Base-by-base conservation (phyloP, 1,284 basidiomycete genomes). In the Testicularia cyperi region DNA sequence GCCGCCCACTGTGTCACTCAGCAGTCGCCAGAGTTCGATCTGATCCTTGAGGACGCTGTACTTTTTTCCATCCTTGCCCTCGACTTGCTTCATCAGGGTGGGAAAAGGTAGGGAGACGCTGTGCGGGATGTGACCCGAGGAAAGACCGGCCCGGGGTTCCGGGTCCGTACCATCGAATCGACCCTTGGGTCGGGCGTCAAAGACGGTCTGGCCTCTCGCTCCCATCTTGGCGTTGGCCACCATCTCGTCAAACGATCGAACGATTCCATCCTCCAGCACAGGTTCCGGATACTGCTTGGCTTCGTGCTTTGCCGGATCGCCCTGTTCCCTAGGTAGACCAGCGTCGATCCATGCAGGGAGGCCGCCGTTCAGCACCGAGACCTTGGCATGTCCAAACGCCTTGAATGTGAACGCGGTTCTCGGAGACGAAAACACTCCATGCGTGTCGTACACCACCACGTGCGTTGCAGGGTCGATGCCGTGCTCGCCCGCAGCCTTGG, bases 71-170 rank as follows among this genome's bases (percentile, higher is more conserved):
- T 80, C 68, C 48, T 80, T 74, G 31, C 78, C 64, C 4, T 76
- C 75, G 37, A 44, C 70, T 26, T 49, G 56, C 62, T 83, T 78
- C 44, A 97, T 81, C 73, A 98, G 88, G 10, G 80, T 62, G 46
- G 82, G 83, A 80, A 96, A 97, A 2, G 94, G 90, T 14, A 97
- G 80, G 0, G 89, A 88, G 64, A 85, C 80, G 0, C 92, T 88
- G 77, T 86, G 79, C 0, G 94, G 94, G 53, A 98, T 94, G 77
- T 98, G 95, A 0, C 95, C 95, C 0, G 88, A 90, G 8, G 88
- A 83, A 37, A 98, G 80, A 7, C 86, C 87, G 2, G 88, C 83
- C 15, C 94, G 84, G 5, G 95, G 95, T 77, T 99, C 95, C 6
- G 91, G 88, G 35, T 86, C 86, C 21, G 81, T 81, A 19, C 92